Percentiles rank a stretch among this genome's conserved stretches.
These are phyloP conservation scores for Lantana camara DNA, from an alignment of 257 asterid species.

Conservation along the genomic window DNA sequence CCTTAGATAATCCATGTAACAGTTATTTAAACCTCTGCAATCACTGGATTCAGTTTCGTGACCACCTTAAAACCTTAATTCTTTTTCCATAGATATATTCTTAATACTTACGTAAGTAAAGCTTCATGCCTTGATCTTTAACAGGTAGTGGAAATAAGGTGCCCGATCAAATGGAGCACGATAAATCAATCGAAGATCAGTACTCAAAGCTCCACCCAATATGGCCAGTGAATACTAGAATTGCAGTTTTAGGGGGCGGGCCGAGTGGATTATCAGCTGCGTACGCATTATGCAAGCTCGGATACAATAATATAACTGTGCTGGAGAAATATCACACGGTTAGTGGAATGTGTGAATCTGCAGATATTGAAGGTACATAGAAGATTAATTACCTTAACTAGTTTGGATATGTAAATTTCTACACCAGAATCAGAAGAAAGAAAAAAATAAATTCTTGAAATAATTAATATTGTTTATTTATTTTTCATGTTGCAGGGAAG, in stretches of 20 bases:
- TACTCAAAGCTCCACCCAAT: conserved; percentile 69
- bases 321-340: conserved; percentile 81
- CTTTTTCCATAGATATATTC: neutral
- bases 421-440: neutral
- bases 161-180: conserved; percentile 40
- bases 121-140: neutral
- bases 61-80: neutral
- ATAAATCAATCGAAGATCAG: conserved; percentile 56
- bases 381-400: neutral
- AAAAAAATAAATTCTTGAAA: neutral
- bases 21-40: neutral
- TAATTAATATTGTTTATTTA: neutral
- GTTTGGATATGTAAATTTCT: neutral
- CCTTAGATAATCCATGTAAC: neutral
- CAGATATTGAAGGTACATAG: conserved; percentile 65
- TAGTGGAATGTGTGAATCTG: conserved; percentile 90
- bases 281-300: conserved; percentile 64
- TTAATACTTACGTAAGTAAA: neutral
- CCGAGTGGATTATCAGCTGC: conserved; percentile 91
- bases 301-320: conserved; percentile 65
- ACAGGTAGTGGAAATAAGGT: neutral
- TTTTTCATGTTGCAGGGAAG: conserved; percentile 48
- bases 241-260: conserved; percentile 79
- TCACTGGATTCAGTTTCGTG: neutral
- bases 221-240: conserved; percentile 54